A percentile compares a stretch with the other conserved stretches of the same genome.
phyloP scores from a whole-genome alignment of 805 yeast species.

The Ogataea allantospora region DNA sequence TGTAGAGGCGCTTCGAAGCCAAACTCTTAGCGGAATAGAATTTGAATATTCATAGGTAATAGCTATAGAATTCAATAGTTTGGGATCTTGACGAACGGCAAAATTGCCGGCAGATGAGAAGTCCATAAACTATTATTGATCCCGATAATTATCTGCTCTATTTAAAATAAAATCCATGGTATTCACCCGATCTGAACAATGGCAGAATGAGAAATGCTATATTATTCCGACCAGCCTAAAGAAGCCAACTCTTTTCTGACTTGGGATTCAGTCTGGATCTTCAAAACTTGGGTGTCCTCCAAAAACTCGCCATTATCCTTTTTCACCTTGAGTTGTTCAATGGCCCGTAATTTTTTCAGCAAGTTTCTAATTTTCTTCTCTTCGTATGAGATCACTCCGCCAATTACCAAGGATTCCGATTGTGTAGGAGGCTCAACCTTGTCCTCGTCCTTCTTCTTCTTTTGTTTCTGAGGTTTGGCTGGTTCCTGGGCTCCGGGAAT shows the following conservation, averaged over 20 bases:
- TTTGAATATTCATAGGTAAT: constrained; percentile 52
- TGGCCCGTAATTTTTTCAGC: constrained; percentile 93
- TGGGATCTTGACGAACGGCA: constrained; percentile 29
- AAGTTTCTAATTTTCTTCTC: constrained; percentile 90
- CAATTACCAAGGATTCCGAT: constrained; percentile 44
- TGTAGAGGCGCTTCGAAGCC: constrained; percentile 54
- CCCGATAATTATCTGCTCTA: constrained; percentile 9
- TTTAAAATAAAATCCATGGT: constrained; percentile 4
- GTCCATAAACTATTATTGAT: constrained; percentile 4
- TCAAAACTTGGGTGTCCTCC: constrained; percentile 90
- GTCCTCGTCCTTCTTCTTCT: constrained; percentile 49
- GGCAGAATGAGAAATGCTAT: constrained; percentile 10
- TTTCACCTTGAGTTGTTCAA: constrained; percentile 82
- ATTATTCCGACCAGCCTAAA: constrained; percentile 57
- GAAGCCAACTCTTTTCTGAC: constrained; percentile 70
- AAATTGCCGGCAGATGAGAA: constrained; percentile 9
- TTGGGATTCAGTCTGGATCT: constrained; percentile 81
- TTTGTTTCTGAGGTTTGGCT: constrained; percentile 58
- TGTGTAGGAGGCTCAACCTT: constrained; percentile 18
- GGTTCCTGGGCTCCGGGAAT: constrained; percentile 55
- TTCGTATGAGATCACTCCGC: constrained; percentile 70
- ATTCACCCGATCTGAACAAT: constrained; percentile 11
- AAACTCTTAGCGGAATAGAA: constrained; percentile 47
- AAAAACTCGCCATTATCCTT: constrained; percentile 79
- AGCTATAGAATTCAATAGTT: constrained; percentile 47